These are phyloP conservation scores for Daldinia sp. DNA, from an alignment of 2,329 filamentous ascomycete species.

Conservation along the genomic window DNA sequence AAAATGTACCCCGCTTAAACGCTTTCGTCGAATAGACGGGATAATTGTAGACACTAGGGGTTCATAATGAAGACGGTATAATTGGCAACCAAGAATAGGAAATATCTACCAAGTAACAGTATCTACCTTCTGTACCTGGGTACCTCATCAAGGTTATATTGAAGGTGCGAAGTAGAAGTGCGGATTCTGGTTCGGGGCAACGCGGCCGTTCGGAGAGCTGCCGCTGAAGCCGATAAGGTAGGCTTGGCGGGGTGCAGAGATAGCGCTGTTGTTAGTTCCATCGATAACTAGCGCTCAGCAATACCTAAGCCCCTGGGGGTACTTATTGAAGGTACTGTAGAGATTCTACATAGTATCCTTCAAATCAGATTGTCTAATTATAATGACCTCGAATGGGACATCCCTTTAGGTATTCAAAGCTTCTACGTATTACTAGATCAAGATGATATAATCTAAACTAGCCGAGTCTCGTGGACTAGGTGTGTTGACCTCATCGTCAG, in stretches of 20 bases:
- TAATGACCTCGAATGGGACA: no score
- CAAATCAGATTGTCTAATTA: no score
- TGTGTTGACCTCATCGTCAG: constrained; percentile 26
- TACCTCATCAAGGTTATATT: no score
- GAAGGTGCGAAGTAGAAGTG: background rate
- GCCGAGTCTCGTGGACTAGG: constrained; percentile 14
- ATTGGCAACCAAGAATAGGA: background rate
- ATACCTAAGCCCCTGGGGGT: no score
- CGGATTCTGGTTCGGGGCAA: background rate
- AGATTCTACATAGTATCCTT: no score
- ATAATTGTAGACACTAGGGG: background rate
- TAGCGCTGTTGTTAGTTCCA: constrained; percentile 9
- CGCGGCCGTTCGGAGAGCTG: constrained; percentile 4
- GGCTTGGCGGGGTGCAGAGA: background rate
- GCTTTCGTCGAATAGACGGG: background rate
- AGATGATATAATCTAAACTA: constrained; percentile 15
- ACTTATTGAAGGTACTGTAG: no score
- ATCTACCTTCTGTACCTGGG: no score
- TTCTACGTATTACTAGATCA: constrained; percentile 5
- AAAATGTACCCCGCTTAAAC: background rate
- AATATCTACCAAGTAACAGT: no score
- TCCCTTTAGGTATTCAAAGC: no score
- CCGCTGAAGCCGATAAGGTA: background rate
- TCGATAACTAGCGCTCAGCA: constrained; percentile 14
- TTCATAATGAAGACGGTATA: background rate